Percentiles rank a stretch among this genome's conserved stretches.
These are phyloP conservation scores for Neurospora terricola DNA, from an alignment of 495 filamentous ascomycete species.

Conservation along the genomic window DNA sequence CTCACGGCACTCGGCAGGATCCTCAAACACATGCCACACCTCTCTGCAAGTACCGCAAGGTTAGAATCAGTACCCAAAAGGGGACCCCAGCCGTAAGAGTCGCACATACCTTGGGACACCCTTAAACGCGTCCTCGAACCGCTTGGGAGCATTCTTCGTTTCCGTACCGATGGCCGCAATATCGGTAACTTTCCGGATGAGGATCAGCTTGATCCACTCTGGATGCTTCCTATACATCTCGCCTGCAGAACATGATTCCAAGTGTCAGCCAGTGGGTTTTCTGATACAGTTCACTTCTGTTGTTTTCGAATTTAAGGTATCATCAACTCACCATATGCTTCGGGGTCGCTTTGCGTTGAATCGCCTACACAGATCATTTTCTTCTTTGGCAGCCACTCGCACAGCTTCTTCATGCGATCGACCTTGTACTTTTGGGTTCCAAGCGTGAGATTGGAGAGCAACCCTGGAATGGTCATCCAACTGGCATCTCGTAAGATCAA, in stretches of 20 bases:
- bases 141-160: slow-evolving; percentile 57
- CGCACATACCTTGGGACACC: slow-evolving; percentile 43
- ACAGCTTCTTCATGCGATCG: slow-evolving; percentile 67
- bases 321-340: slow-evolving; percentile 63
- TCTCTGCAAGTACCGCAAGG: slow-evolving; percentile 18
- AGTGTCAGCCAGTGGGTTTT: neutral
- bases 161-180: slow-evolving; percentile 57
- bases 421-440: slow-evolving; percentile 83
- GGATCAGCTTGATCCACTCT: slow-evolving; percentile 68
- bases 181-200: slow-evolving; percentile 73
- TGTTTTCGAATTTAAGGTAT: neutral
- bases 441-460: slow-evolving; percentile 68
- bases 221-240: slow-evolving; percentile 41
- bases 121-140: slow-evolving; percentile 80
- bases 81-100: neutral
- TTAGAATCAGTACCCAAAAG: neutral
- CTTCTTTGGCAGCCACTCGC: slow-evolving; percentile 62
- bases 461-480: slow-evolving; percentile 77
- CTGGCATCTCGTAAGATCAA: slow-evolving; percentile 74
- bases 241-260: slow-evolving; percentile 6
- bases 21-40: slow-evolving; percentile 72
- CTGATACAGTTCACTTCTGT: neutral
- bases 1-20: slow-evolving; percentile 51
- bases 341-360: slow-evolving; percentile 84
- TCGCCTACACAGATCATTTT: slow-evolving; percentile 82